These are phyloP conservation scores for Trichoderma gracile DNA, from an alignment of 2,329 filamentous ascomycete species.

Conservation along the genomic window DNA sequence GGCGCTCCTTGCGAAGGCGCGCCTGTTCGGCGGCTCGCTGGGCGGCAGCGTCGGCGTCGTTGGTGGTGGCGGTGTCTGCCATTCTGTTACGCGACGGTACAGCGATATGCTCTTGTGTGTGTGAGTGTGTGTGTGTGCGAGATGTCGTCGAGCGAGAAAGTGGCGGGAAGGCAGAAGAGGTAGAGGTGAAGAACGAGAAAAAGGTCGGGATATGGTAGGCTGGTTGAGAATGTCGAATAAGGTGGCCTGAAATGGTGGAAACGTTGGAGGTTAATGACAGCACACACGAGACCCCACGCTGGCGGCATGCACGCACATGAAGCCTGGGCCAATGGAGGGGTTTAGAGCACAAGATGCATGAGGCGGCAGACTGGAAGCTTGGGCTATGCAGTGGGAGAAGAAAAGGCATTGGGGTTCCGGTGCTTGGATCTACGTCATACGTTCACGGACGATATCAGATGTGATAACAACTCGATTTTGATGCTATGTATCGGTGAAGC, in stretches of 20 bases:
- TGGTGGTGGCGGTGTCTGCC: conserved; percentile 43
- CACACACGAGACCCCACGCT: conserved; percentile 8
- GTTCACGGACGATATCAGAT: too few relatives aligned
- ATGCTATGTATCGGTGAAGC: too few relatives aligned
- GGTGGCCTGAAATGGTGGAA: conserved; percentile 5
- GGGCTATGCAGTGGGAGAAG: not conserved
- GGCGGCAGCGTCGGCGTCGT: conserved; percentile 49
- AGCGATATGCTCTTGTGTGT: not conserved
- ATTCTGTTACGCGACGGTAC: conserved; percentile 29
- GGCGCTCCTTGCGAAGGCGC: conserved; percentile 73
- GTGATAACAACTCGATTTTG: too few relatives aligned
- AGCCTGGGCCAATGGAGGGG: conserved; percentile 1
- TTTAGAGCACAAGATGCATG: not conserved
- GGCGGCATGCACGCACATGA: not conserved
- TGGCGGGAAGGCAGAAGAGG: not conserved
- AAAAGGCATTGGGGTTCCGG: not conserved
- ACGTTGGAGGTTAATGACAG: not conserved
- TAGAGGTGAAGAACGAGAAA: too few relatives aligned
- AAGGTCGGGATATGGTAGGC: not conserved
- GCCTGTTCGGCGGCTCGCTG: conserved; percentile 64
- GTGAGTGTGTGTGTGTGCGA: not conserved
- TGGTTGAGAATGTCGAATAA: not conserved
- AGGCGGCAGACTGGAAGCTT: not conserved
- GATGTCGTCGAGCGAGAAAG: not conserved
- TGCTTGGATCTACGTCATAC: not conserved